Evolutionary conservation across 2,329 filamentous ascomycete genomes (phyloP).

Genomic region (Samsoniella hepiali): DNA sequence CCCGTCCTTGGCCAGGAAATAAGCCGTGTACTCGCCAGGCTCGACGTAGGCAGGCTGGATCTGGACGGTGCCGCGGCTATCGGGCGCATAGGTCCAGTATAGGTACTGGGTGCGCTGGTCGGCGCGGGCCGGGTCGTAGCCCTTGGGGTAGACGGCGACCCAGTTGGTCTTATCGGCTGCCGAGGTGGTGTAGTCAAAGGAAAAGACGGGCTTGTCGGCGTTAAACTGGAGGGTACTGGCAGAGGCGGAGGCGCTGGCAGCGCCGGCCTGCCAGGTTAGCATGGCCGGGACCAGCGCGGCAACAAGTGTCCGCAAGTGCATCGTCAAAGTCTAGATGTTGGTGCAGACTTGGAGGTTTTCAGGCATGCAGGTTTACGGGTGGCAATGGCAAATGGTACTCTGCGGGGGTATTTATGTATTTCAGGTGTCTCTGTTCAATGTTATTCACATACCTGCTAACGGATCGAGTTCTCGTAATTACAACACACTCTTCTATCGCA

Average conservation of each 20-base stretch:
- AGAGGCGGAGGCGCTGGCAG: not conserved
- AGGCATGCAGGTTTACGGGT: not conserved
- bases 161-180: slow-evolving; percentile 25
- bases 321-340: not conserved
- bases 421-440: too few relatives aligned
- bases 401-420: not conserved
- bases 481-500: not conserved
- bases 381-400: not conserved
- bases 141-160: slow-evolving; percentile 26
- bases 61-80: slow-evolving; percentile 19
- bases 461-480: not conserved
- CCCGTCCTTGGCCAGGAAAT: slow-evolving; percentile 3
- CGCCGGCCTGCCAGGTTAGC: not conserved
- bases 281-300: not conserved
- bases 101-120: slow-evolving; percentile 20
- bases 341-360: not conserved
- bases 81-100: slow-evolving; percentile 26
- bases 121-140: slow-evolving; percentile 22
- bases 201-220: slow-evolving; percentile 18
- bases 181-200: slow-evolving; percentile 24
- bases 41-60: slow-evolving; percentile 6
- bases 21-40: slow-evolving; percentile 13
- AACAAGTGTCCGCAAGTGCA: not conserved
- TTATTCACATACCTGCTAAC: too few relatives aligned
- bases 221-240: slow-evolving; percentile 10